phyloP scores from a whole-genome alignment of 805 yeast species.

The Yamadazyma kitorensis region DNA sequence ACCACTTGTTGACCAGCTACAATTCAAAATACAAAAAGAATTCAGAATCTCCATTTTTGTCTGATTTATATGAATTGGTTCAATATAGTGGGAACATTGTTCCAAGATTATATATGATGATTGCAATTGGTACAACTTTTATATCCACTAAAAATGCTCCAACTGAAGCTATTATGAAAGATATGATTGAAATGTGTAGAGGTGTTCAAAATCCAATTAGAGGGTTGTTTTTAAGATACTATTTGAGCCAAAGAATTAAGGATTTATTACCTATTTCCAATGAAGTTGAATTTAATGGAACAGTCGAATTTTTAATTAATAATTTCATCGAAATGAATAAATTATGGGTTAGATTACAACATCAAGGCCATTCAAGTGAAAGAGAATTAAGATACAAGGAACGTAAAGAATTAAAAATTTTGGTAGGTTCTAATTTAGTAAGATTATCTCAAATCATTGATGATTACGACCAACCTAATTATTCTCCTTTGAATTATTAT shows the following conservation, averaged over 20 bases:
- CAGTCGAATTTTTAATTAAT: conserved; percentile 74
- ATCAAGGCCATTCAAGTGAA: conserved; percentile 89
- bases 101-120: conserved; percentile 91
- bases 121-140: conserved; percentile 89
- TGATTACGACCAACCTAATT: conserved; percentile 46
- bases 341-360: conserved; percentile 94
- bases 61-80: conserved; percentile 90
- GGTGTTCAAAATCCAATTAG: conserved; percentile 96
- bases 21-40: conserved; percentile 54
- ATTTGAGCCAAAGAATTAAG: conserved; percentile 79
- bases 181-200: conserved; percentile 96
- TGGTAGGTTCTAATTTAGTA: conserved; percentile 91
- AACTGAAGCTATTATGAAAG: conserved; percentile 81
- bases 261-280: conserved; percentile 50
- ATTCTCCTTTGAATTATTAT: conserved; percentile 31
- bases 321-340: conserved; percentile 98
- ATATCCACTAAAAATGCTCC: conserved; percentile 79
- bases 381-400: conserved; percentile 70
- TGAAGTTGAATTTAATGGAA: conserved; percentile 50
- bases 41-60: conserved; percentile 41
- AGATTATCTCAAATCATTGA: conserved; percentile 82
- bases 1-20: conserved; percentile 64
- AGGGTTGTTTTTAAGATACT: conserved; percentile 87
- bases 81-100: conserved; percentile 93
- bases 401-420: conserved; percentile 82